Conservation (phyloP, 2,329 filamentous ascomycete species). For the Meredithiella fracta region DNA sequence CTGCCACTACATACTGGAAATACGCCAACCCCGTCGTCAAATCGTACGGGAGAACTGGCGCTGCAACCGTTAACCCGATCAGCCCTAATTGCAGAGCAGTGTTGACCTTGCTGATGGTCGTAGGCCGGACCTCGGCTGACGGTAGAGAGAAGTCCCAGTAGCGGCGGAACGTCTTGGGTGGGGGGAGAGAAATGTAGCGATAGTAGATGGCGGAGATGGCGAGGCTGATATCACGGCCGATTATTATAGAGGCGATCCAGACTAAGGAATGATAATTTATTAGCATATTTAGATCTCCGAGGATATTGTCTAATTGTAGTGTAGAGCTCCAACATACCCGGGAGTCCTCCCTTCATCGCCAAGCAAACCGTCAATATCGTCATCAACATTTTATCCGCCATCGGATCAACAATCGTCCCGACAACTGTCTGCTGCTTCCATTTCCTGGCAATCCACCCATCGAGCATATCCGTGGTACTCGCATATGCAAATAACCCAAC, state of each 20-base stretch:
- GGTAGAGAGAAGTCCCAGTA: conserved; percentile 98
- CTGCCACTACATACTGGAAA: conserved; percentile 62
- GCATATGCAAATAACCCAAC: conserved; percentile 83
- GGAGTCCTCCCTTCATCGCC: conserved; percentile 66
- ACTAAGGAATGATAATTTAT: conserved; percentile 32
- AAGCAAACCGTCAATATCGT: conserved; percentile 76
- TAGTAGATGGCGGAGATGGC: conserved; percentile 84
- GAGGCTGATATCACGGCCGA: conserved; percentile 73
- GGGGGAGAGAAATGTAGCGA: conserved; percentile 82
- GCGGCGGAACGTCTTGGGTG: conserved; percentile 76
- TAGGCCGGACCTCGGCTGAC: conserved; percentile 68
- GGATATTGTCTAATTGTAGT: not conserved
- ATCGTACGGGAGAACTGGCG: conserved; percentile 54
- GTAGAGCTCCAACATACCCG: conserved; percentile 36
- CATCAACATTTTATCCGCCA: conserved; percentile 96
- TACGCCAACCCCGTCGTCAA: conserved; percentile 37
- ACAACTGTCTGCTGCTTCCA: conserved; percentile 88
- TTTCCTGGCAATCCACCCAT: conserved; percentile 80
- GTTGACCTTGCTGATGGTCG: conserved; percentile 78
- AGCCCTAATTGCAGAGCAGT: conserved; percentile 80
- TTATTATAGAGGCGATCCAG: conserved; percentile 77
- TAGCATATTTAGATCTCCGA: not conserved
- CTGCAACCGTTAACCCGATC: conserved; percentile 67
- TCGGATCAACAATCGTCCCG: conserved; percentile 84
- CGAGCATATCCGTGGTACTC: conserved; percentile 76